phyloP scores from a whole-genome alignment of 805 yeast species.

The Nakazawaea pomicola region DNA sequence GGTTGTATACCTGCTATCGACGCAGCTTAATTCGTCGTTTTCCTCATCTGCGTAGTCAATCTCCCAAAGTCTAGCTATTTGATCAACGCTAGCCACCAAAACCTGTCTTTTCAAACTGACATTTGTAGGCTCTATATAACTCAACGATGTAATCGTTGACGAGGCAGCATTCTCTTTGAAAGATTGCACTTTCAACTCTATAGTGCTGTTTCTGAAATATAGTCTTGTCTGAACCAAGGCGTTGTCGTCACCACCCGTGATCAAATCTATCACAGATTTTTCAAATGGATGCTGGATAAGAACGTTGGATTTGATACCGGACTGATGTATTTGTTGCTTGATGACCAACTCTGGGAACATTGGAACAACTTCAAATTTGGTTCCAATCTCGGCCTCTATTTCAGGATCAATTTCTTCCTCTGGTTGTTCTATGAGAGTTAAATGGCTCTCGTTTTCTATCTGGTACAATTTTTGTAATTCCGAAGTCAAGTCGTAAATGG shows the following conservation, averaged over 20 bases:
- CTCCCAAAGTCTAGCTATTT: conserved; percentile 64
- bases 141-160: conserved; percentile 74
- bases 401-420: conserved; percentile 1
- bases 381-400: conserved; percentile 8
- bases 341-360: conserved; percentile 26
- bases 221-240: conserved; percentile 46
- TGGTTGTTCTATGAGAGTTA: neutral
- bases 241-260: conserved; percentile 94
- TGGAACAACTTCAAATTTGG: conserved; percentile 1
- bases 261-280: conserved; percentile 25
- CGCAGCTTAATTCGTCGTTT: conserved; percentile 20
- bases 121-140: conserved; percentile 20
- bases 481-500: conserved; percentile 51
- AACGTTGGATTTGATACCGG: conserved; percentile 70
- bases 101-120: conserved; percentile 22
- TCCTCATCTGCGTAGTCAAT: conserved; percentile 24
- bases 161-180: conserved; percentile 66
- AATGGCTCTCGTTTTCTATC: neutral
- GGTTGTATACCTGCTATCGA: conserved; percentile 58
- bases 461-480: conserved; percentile 1
- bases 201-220: conserved; percentile 21
- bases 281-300: conserved; percentile 11
- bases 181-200: conserved; percentile 24
- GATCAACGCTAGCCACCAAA: conserved; percentile 79
- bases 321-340: conserved; percentile 67